Conservation (phyloP, 2,329 filamentous ascomycete genomes). For the Zasmidium cellare region DNA sequence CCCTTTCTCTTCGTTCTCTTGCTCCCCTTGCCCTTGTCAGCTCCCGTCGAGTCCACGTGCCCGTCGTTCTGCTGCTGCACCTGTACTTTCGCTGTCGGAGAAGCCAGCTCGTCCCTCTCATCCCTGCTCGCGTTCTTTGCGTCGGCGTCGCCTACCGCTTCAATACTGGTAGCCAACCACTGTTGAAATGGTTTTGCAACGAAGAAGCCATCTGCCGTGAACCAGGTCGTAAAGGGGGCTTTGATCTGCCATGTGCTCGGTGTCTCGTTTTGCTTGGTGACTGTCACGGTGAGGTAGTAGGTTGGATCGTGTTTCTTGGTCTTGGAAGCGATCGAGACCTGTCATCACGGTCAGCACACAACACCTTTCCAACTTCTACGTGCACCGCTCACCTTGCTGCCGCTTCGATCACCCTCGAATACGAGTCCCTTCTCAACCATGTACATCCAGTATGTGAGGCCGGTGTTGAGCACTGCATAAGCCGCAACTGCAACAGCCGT, state of each 20-base stretch:
- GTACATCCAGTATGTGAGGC: conserved; percentile 82
- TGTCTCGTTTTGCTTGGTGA: conserved; percentile 17
- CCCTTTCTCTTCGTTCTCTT: conserved; percentile 30
- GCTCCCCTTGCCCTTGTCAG: conserved; percentile 24
- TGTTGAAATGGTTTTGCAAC: conserved; percentile 75
- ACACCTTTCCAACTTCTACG: background rate
- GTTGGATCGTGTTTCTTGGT: conserved; percentile 77
- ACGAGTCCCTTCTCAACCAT: conserved; percentile 77
- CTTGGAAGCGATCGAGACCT: conserved; percentile 73
- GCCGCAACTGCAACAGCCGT: conserved; percentile 75
- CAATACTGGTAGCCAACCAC: conserved; percentile 69
- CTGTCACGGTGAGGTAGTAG: conserved; percentile 71
- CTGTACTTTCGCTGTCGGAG: conserved; percentile 21
- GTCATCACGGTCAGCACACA: conserved; percentile 1
- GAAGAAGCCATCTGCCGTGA: conserved; percentile 70
- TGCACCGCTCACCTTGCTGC: conserved; percentile 59
- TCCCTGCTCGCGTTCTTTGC: conserved; percentile 52
- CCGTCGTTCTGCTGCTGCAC: conserved; percentile 12
- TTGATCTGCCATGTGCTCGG: conserved; percentile 52
- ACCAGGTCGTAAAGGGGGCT: conserved; percentile 72
- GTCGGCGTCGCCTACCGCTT: conserved; percentile 66
- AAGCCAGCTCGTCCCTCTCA: conserved; percentile 27
- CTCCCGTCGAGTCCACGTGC: conserved; percentile 18
- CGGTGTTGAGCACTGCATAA: conserved; percentile 77
- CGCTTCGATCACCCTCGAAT: conserved; percentile 73